phyloP scores from a whole-genome alignment of 225 moss, liverwort and hornwort genomes.

The Pseudoscleropodium purum region DNA sequence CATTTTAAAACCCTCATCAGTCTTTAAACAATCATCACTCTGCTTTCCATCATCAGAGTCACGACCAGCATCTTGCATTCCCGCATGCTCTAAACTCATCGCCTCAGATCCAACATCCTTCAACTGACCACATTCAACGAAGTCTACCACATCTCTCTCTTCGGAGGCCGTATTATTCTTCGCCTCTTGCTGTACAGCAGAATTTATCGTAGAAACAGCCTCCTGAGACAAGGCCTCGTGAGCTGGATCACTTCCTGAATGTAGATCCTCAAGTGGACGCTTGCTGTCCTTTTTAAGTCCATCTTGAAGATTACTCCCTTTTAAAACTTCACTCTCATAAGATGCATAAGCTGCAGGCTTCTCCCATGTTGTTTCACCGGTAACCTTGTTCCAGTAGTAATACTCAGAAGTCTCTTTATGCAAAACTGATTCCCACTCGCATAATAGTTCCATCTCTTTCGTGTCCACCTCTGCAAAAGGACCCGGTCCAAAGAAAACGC shows the following conservation, averaged over 20 bases:
- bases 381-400: conserved; percentile 54
- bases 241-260: background rate
- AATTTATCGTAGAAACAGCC: background rate
- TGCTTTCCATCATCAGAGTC: conserved; percentile 7
- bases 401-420: conserved; percentile 46
- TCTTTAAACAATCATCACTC: background rate
- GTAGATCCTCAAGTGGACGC: conserved; percentile 1
- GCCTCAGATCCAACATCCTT: background rate
- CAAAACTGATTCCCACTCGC: conserved; percentile 52
- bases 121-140: conserved; percentile 8
- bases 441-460: background rate
- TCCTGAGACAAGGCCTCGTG: background rate
- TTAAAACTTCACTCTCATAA: background rate
- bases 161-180: background rate
- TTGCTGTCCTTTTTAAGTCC: background rate
- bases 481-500: background rate
- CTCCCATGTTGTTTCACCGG: conserved; percentile 65
- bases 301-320: background rate
- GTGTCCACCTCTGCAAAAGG: conserved; percentile 16
- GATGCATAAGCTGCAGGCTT: conserved; percentile 32
- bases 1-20: background rate
- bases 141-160: background rate
- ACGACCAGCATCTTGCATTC: background rate
- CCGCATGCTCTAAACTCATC: background rate
- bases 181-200: background rate